Base-by-base conservation (phyloP, 306 rosid genomes). In the Vigna radiata region DNA sequence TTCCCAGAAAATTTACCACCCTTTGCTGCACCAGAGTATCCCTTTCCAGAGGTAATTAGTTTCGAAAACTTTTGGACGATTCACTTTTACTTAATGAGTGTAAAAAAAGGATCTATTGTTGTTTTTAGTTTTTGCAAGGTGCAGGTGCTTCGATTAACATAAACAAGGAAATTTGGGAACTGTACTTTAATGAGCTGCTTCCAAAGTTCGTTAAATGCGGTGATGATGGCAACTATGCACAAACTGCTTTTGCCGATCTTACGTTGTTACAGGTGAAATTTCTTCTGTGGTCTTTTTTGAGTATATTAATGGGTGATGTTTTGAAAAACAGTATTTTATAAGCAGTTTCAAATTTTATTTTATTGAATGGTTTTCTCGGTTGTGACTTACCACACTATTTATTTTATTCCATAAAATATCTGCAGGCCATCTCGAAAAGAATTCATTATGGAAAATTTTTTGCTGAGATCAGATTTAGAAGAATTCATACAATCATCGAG, bases 361-460 rank as follows among this genome's bases (percentile, higher is more conserved):
- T 48, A 27, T 23, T 16, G 27, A 2, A n/a, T 16, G 4, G 9
- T 59, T 19, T 59, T 16, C 21, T 46, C 23, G 19, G 3, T 25
- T 27, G 29, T 27, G 29, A 27, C 3, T 27, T 27, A 1, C 3
- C 29, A 27, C 3, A 27, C 29, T 2, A 27, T 27, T 27, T 27
- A 27, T 27, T 27, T 2, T 2, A 27, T 27, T 27, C 37, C n/a
- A 47, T 31, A 36, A 77, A 31, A 27, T 15, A 37, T 59, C 7
- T 72, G 78, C 84, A 92, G 97, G 96, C 93, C 27, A 85, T 92
- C 68, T 90, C 96, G 15, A 85, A 82, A 70, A 90, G 93, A 63
- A 90, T 92, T 67, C 97, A 92, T 52, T 90, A 87, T 14, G 97
- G 96, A 50, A 90, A 83, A 77, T 92, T 81, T 25, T 96, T 90